A percentile compares a stretch with the other conserved stretches of the same genome.
These are phyloP conservation scores for Ganoderma meredithae DNA, from an alignment of 1,284 basidiomycete species.

Conservation along the genomic window DNA sequence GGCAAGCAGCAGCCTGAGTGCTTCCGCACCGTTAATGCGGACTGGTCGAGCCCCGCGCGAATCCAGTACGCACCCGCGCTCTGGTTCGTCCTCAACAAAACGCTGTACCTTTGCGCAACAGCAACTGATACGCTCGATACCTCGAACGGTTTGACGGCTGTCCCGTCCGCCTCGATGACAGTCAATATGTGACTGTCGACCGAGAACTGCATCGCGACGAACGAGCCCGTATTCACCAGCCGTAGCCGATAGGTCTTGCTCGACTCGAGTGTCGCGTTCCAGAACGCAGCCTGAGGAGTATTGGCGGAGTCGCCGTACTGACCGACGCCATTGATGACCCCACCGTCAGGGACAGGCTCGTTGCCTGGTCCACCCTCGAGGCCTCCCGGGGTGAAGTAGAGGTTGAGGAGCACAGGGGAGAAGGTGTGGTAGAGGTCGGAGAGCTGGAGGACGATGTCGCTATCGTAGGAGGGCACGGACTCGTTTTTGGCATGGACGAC, in stretches of 20 bases:
- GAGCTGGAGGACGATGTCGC: constrained; percentile 46
- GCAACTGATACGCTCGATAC: constrained; percentile 49
- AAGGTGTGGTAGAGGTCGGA: constrained; percentile 48
- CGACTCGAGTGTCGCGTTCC: constrained; percentile 32
- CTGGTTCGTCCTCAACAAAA: constrained; percentile 49
- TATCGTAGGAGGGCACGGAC: constrained; percentile 43
- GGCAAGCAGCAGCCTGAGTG: constrained; percentile 23
- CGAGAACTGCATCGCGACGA: constrained; percentile 51
- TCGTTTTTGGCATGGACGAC: constrained; percentile 38
- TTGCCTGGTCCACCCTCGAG: constrained; percentile 44
- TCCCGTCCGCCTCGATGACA: constrained; percentile 57
- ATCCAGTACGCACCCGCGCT: constrained; percentile 48
- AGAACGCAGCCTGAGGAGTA: constrained; percentile 38
- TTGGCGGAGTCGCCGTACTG: constrained; percentile 35
- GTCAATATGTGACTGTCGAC: constrained; percentile 54
- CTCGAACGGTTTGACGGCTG: constrained; percentile 45
- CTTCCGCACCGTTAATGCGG: constrained; percentile 39
- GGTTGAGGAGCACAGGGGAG: constrained; percentile 39
- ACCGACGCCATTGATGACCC: constrained; percentile 47
- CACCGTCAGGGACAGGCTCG: constrained; percentile 50
- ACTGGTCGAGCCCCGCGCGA: constrained; percentile 48
- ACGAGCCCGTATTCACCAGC: constrained; percentile 58
- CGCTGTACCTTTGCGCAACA: constrained; percentile 55
- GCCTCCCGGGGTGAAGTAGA: constrained; percentile 43
- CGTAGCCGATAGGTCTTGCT: constrained; percentile 55